Base-by-base conservation (phyloP, 2,329 filamentous ascomycete genomes). In the Alternaria arborescens region DNA sequence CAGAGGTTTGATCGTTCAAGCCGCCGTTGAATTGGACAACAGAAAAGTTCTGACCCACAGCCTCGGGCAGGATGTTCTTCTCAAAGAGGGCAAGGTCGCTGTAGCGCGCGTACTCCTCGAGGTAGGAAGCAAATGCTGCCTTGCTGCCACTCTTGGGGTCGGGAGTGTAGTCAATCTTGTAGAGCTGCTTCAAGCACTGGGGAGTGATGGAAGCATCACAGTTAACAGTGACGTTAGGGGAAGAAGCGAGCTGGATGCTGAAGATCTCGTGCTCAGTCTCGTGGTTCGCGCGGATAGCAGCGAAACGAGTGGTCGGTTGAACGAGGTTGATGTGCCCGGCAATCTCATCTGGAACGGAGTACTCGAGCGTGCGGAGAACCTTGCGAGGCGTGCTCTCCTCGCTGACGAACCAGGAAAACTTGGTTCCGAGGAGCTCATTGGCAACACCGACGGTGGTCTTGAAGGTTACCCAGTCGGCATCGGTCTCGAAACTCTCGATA, bases 261-360 rank as follows among this genome's bases (percentile, higher is more conserved):
- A 58, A 46, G 12, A 71, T 64, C 28, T 71, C 69, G 38, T 58
- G 62, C 40, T 62, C 65, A 5, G 66, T 67, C 53, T 66, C 52
- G 60, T 69, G 60, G 36, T 64, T 62, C 10, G 69, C 63, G 14
- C 65, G 71, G 38, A 70, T 63, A 22, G 62, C 62, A 58, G 82
- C 83, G 64, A 86, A 85, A 55, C 80, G 82, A 36, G 81, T 84
- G 0, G 84, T 86, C 0, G 84, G 84, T 24, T 84, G 82, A 44
- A 87, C 81, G 16, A 84, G 72, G 55, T 84, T 79, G 66, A 84
- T 79, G 62, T 81, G 68, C 3, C 66, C 52, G 22, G 70, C 65
- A 52, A 84, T 64, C 14, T 78, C 67, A n/a, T 79, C 72, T 0
- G 79, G 79, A 11, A 81, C 72, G 3, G 78, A 80, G 67, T 81